Conservation (phyloP, 148 eudicot species). For the Camellia sinensis region DNA sequence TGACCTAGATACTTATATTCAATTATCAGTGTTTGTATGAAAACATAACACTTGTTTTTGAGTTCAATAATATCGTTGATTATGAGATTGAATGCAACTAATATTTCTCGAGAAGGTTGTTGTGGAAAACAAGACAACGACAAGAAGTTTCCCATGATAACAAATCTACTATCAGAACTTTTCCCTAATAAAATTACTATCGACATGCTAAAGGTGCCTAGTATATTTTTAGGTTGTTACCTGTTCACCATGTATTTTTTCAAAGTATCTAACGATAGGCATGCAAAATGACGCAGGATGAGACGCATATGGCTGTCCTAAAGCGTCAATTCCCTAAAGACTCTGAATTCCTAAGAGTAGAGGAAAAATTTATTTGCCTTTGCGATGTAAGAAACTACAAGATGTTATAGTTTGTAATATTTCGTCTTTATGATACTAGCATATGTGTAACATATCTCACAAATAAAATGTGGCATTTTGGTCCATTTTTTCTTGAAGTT, state of each 20-base stretch:
- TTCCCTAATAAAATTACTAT: slow-evolving; percentile 76
- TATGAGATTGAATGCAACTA: too few relatives aligned
- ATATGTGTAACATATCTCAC: too few relatives aligned
- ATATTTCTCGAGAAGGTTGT: slow-evolving; percentile 57
- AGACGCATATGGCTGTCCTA: slow-evolving; percentile 58
- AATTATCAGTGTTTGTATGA: too few relatives aligned
- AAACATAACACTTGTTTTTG: too few relatives aligned
- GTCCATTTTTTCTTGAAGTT: too few relatives aligned
- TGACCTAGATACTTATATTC: too few relatives aligned
- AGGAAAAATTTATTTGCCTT: slow-evolving; percentile 58
- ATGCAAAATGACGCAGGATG: slow-evolving; percentile 46
- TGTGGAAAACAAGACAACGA: slow-evolving; percentile 69
- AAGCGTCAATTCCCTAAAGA: slow-evolving; percentile 72
- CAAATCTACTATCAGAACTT: slow-evolving; percentile 59
- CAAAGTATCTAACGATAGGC: not conserved
- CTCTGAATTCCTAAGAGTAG: slow-evolving; percentile 65
- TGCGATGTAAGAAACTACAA: slow-evolving; percentile 55
- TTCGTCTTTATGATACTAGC: too few relatives aligned
- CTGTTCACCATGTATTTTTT: not conserved
- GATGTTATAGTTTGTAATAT: not conserved
- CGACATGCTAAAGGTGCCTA: slow-evolving; percentile 68
- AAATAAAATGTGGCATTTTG: too few relatives aligned
- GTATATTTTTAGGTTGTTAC: slow-evolving; percentile 11
- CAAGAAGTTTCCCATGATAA: slow-evolving; percentile 58
- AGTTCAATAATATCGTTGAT: too few relatives aligned